Conservation (phyloP, 192 early-diverging fungal species). For the Linnemannia schmuckeri region DNA sequence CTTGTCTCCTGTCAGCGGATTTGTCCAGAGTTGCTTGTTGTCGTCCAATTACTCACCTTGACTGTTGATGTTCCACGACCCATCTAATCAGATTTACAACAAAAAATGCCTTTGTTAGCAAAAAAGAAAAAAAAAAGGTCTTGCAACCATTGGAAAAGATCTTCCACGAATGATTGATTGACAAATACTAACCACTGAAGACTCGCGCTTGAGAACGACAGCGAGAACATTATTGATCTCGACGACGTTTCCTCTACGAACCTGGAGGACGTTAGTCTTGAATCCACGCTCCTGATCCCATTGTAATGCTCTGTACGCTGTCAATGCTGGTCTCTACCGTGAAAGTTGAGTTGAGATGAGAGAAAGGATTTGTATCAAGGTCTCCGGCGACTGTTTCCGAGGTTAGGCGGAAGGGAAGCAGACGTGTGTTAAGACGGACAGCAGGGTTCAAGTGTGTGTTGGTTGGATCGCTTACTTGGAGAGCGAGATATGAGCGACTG, state of each 20-base stretch:
- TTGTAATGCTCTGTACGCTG: not conserved
- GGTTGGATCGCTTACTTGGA: not conserved
- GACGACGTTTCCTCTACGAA: slow-evolving; percentile 79
- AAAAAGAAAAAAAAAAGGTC: not conserved
- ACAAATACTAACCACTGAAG: slow-evolving; percentile 77
- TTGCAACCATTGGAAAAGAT: not conserved
- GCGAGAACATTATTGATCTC: slow-evolving; percentile 75
- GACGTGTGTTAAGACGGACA: not conserved
- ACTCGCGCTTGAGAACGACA: slow-evolving; percentile 74
- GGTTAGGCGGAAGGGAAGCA: not conserved
- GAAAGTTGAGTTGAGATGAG: not conserved
- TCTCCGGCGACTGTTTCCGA: not conserved
- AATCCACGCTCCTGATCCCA: slow-evolving; percentile 57
- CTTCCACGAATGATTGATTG: slow-evolving; percentile 18
- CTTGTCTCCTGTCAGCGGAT: not conserved
- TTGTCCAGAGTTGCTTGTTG: not conserved
- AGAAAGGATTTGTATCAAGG: not conserved
- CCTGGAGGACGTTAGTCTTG: slow-evolving; percentile 63
- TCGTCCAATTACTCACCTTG: slow-evolving; percentile 26
- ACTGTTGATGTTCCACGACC: slow-evolving; percentile 44
- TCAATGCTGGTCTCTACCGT: slow-evolving; percentile 15
- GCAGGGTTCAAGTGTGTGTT: too few species aligned
- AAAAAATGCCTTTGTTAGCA: not conserved
- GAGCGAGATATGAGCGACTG: not conserved
- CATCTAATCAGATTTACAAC: slow-evolving; percentile 15